phyloP scores from a whole-genome alignment of 176 grass and related monocot species.

The Miscanthus lutarioriparius region DNA sequence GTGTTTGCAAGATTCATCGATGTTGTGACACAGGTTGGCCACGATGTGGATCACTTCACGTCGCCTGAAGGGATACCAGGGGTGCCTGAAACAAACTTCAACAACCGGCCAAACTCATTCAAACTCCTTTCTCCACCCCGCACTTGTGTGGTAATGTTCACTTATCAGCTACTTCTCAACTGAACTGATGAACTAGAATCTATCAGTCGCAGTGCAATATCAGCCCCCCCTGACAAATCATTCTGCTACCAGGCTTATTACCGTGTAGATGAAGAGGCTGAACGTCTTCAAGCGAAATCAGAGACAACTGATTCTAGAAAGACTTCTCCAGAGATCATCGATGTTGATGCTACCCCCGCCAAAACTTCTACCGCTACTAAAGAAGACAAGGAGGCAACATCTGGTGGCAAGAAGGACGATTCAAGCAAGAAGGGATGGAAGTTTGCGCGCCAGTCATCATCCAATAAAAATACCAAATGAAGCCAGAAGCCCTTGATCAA shows the following conservation, averaged over 20 bases:
- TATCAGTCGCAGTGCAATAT: not conserved
- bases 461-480: constrained; percentile 25
- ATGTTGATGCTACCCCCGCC: not conserved
- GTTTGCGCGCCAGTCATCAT: not conserved
- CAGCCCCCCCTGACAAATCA: constrained; percentile 24
- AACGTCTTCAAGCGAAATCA: not conserved
- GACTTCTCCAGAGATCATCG: not conserved
- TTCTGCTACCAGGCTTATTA: constrained; percentile 55
- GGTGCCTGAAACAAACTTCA: constrained; percentile 88
- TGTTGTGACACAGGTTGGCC: constrained; percentile 57
- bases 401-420: not conserved
- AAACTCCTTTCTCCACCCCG: constrained; percentile 82
- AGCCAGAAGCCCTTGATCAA: not conserved
- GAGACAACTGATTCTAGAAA: not conserved
- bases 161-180: constrained; percentile 12
- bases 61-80: constrained; percentile 87
- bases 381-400: constrained; percentile 2
- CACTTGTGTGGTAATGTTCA: constrained; percentile 85
- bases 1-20: constrained; percentile 15
- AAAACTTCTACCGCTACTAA: not conserved
- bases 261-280: constrained; percentile 48
- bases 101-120: constrained; percentile 97
- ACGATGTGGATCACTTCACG: constrained; percentile 86
- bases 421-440: constrained; percentile 32
- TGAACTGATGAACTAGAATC: constrained; percentile 9